These are phyloP conservation scores for Begonia fuchsioides DNA, from an alignment of 306 rosid species.

Conservation along the genomic window DNA sequence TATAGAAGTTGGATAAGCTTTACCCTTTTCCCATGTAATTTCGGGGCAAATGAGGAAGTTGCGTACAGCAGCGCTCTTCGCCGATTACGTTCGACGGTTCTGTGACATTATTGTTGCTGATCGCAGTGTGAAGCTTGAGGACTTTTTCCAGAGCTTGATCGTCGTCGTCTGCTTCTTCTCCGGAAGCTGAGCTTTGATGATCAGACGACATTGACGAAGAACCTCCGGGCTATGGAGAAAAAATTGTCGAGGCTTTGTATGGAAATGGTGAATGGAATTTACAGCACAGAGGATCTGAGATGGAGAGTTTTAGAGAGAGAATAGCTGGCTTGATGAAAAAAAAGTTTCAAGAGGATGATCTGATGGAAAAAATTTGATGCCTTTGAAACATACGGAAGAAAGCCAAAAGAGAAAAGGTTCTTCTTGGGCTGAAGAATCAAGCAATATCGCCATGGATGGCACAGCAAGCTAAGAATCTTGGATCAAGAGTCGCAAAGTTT, in stretches of 20 bases:
- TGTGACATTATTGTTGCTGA: slow-evolving; percentile 23
- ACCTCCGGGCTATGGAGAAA: background rate
- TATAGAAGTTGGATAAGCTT: no score
- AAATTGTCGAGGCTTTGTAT: background rate
- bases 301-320: no score
- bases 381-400: no score
- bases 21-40: slow-evolving; percentile 45
- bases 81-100: slow-evolving; percentile 29
- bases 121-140: slow-evolving; percentile 25
- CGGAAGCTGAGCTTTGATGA: slow-evolving; percentile 21
- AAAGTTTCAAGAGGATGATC: no score
- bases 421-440: no score
- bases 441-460: no score
- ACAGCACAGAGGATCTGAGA: no score
- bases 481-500: no score
- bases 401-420: no score
- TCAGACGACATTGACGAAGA: background rate
- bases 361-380: no score
- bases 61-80: slow-evolving; percentile 30
- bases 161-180: slow-evolving; percentile 11
- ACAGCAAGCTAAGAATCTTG: no score
- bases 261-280: background rate
- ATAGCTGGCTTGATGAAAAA: no score
- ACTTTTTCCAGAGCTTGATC: slow-evolving; percentile 26
- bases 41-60: slow-evolving; percentile 29